Conservation (phyloP, 768 basidiomycete species). For the Daedalea quercina region DNA sequence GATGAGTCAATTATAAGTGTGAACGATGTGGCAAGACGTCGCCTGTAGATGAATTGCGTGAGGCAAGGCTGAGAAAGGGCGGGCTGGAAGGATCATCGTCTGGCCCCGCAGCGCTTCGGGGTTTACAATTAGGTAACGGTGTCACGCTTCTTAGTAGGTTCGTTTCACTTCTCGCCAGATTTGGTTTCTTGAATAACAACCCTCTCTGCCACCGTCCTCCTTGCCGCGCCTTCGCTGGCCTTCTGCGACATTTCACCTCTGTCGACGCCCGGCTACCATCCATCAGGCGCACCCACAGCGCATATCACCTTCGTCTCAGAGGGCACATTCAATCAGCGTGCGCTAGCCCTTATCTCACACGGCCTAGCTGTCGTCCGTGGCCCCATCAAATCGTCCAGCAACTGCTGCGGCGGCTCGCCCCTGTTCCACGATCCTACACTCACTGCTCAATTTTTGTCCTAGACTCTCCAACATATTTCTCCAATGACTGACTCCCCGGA, state of each 20-base stretch:
- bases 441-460: not conserved
- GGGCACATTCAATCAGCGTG: not conserved
- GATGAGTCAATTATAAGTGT: too few relatives aligned
- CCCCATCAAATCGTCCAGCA: not conserved
- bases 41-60: too few relatives aligned
- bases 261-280: not conserved
- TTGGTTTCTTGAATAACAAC: conserved; percentile 26
- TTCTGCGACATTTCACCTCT: not conserved
- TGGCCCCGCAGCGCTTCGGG: conserved; percentile 1
- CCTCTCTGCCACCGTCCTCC: conserved; percentile 7
- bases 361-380: not conserved
- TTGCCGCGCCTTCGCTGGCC: not conserved
- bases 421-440: not conserved
- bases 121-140: conserved; percentile 3
- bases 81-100: not conserved
- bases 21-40: too few relatives aligned
- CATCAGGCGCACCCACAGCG: not conserved
- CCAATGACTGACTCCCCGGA: conserved; percentile 23
- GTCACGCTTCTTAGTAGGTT: conserved; percentile 25
- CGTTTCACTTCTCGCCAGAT: conserved; percentile 22
- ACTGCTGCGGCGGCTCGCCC: not conserved
- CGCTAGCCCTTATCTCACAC: not conserved
- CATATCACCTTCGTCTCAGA: not conserved
- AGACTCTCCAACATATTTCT: not conserved
- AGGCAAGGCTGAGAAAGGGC: too few relatives aligned